Conservation (phyloP, 2,329 filamentous ascomycete species). For the Aspergillus hortae region DNA sequence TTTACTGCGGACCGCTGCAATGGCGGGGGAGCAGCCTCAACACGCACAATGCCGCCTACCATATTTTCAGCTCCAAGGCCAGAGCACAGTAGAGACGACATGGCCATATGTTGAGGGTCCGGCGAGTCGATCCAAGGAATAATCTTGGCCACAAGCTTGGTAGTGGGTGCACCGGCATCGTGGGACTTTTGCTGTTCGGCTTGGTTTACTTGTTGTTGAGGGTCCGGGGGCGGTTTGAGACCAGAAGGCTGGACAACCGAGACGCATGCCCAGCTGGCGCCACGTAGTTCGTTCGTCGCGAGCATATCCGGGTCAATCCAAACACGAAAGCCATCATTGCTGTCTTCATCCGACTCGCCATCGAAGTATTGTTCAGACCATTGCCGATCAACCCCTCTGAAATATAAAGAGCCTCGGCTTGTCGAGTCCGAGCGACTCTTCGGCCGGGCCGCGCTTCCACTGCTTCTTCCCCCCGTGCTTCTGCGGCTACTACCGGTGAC, state of each 20-base stretch:
- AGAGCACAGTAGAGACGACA: constrained; percentile 74
- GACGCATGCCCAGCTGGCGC: constrained; percentile 73
- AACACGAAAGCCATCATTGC: constrained; percentile 62
- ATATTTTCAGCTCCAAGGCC: constrained; percentile 68
- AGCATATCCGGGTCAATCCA: constrained; percentile 83
- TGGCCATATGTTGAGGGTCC: constrained; percentile 71
- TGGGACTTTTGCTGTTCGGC: constrained; percentile 60
- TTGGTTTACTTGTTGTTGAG: constrained; percentile 64
- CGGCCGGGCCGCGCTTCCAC: constrained; percentile 65
- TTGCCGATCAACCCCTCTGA: constrained; percentile 72
- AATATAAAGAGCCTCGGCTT: constrained; percentile 56
- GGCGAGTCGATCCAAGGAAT: constrained; percentile 82
- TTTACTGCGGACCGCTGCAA: constrained; percentile 64
- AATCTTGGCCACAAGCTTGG: constrained; percentile 72
- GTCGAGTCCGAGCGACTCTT: constrained; percentile 63
- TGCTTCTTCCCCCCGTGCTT: constrained; percentile 66
- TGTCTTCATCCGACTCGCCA: constrained; percentile 54
- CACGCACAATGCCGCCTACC: constrained; percentile 80
- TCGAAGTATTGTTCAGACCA: constrained; percentile 76
- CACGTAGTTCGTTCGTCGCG: constrained; percentile 67
- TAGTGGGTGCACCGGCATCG: constrained; percentile 55
- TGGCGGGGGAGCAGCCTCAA: constrained; percentile 76
- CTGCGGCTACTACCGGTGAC: constrained; percentile 75
- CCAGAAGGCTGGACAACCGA: constrained; percentile 81
- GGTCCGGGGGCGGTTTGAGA: constrained; percentile 66